Conservation (phyloP, 805 yeast species). For the Wickerhamomyces subpelliculosus region DNA sequence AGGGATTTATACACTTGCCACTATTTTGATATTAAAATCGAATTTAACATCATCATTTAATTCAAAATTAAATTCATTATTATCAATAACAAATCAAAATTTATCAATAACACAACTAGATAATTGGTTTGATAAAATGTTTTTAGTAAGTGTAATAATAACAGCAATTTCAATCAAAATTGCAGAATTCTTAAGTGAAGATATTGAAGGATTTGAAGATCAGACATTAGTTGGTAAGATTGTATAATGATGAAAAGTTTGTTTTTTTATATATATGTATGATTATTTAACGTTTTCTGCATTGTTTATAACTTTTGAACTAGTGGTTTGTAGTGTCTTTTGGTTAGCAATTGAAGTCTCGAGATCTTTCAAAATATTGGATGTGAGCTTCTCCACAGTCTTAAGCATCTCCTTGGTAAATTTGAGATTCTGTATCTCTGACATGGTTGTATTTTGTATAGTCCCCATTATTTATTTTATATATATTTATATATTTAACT, state of each 20-base stretch:
- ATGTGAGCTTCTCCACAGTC: constrained; percentile 4
- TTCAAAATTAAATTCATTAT: constrained; percentile 23
- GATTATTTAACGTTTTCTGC: background rate
- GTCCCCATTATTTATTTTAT: too few relatives aligned
- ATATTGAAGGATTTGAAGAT: constrained; percentile 16
- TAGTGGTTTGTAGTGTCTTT: background rate
- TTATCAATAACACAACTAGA: constrained; percentile 23
- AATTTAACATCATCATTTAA: constrained; percentile 29
- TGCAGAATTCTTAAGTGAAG: constrained; percentile 14
- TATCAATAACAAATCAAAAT: constrained; percentile 22
- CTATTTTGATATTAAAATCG: constrained; percentile 31
- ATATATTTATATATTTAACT: too few relatives aligned
- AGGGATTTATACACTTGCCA: constrained; percentile 33
- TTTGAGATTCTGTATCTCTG: constrained; percentile 3
- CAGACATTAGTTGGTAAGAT: constrained; percentile 7
- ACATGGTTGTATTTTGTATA: background rate
- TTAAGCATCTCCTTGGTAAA: constrained; percentile 7
- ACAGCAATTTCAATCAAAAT: constrained; percentile 19
- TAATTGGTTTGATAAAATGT: constrained; percentile 35
- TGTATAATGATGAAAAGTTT: constrained; percentile 7
- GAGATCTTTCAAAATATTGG: constrained; percentile 3
- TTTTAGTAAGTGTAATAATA: constrained; percentile 23
- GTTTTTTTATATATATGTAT: too few relatives aligned
- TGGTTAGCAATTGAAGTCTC: constrained; percentile 2
- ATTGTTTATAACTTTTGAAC: background rate